A percentile compares a stretch with the other conserved stretches of the same genome.
phyloP scores from a whole-genome alignment of 108 stramenopile genomes.

The Nannochloropsis gaditana region DNA sequence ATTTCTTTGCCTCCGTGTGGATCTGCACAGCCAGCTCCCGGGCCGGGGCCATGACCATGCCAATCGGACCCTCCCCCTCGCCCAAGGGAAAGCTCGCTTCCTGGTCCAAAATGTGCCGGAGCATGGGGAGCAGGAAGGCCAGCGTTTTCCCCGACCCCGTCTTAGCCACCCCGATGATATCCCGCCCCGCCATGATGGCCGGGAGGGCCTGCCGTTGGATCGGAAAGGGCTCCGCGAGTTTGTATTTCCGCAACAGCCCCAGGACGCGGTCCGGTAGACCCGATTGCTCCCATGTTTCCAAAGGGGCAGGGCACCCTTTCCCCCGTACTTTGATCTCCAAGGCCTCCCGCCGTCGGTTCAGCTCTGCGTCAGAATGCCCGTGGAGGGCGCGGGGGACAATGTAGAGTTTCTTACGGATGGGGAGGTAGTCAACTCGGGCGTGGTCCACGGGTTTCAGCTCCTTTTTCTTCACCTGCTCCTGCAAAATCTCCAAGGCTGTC shows the following conservation, averaged over 20 bases:
- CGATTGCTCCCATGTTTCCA: conserved; percentile 80
- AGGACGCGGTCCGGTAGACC: conserved; percentile 80
- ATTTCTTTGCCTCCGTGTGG: conserved; percentile 66
- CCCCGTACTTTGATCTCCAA: conserved; percentile 81
- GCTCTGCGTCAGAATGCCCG: conserved; percentile 4
- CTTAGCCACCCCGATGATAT: conserved; percentile 98
- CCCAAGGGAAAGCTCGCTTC: conserved; percentile 62
- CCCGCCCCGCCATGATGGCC: conserved; percentile 93
- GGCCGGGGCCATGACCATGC: conserved; percentile 88
- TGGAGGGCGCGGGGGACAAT: conserved; percentile 62
- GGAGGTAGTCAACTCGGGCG: conserved; percentile 72
- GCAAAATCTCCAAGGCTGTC: conserved; percentile 73
- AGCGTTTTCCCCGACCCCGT: conserved; percentile 96
- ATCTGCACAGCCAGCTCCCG: conserved; percentile 95
- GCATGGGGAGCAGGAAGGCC: conserved; percentile 86
- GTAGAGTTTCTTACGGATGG: conserved; percentile 86
- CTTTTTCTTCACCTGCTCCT: conserved; percentile 79
- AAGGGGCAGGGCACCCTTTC: conserved; percentile 79
- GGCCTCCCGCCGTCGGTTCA: conserved; percentile 61
- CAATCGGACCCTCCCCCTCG: conserved; percentile 89
- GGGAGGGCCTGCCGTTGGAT: conserved; percentile 95
- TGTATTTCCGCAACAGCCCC: conserved; percentile 41
- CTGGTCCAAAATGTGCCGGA: conserved; percentile 89
- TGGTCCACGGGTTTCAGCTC: conserved; percentile 92
- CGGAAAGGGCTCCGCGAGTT: conserved; percentile 76